A percentile compares a stretch with the other conserved stretches of the same genome.
phyloP scores from a whole-genome alignment of 1,284 basidiomycete species.

The Wallemia ichthyophaga region DNA sequence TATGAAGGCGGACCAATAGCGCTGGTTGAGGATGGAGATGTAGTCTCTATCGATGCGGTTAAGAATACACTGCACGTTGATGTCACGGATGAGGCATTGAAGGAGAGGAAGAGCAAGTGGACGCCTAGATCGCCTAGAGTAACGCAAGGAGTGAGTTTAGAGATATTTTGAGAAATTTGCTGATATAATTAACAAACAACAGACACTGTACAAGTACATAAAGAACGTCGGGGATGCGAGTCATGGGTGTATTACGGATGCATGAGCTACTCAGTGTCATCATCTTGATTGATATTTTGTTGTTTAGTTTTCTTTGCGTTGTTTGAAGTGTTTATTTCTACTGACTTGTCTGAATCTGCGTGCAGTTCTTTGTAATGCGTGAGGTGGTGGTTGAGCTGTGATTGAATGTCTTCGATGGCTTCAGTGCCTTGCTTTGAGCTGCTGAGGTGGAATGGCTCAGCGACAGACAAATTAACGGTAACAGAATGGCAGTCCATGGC shows the following conservation, averaged over 20 bases:
- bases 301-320: neutral
- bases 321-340: neutral
- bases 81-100: constrained; percentile 39
- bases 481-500: neutral
- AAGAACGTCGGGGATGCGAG: constrained; percentile 61
- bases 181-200: too few species aligned
- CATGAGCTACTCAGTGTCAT: constrained; percentile 14
- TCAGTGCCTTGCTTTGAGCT: neutral
- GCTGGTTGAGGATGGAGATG: constrained; percentile 57
- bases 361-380: neutral
- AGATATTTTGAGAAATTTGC: too few species aligned
- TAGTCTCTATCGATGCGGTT: constrained; percentile 54
- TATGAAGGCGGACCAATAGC: constrained; percentile 73
- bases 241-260: constrained; percentile 61
- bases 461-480: neutral
- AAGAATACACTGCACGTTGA: constrained; percentile 46
- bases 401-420: neutral
- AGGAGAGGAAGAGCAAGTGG: constrained; percentile 34
- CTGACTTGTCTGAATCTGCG: neutral
- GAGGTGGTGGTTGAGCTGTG: neutral
- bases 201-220: constrained; percentile 55
- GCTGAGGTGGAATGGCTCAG: neutral
- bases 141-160: constrained; percentile 24
- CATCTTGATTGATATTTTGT: neutral
- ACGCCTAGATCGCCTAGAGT: constrained; percentile 57